phyloP scores from a whole-genome alignment of 306 rosid genomes.

The Crotalaria pallida region DNA sequence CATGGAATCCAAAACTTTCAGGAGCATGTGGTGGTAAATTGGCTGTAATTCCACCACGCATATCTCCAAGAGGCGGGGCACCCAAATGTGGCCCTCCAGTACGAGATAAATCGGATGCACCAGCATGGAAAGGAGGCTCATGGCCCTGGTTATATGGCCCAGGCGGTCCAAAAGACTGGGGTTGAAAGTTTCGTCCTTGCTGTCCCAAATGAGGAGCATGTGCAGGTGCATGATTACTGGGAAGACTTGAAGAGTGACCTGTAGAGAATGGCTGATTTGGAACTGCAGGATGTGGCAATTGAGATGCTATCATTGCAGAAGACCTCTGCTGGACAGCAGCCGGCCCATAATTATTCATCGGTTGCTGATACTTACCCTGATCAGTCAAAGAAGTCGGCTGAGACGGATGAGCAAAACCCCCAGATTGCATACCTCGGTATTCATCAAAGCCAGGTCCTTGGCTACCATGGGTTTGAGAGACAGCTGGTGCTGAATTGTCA shows the following conservation, averaged over 20 bases:
- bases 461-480: constrained; percentile 36
- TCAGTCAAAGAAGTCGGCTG: constrained; percentile 30
- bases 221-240: constrained; percentile 46
- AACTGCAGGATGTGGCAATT: constrained; percentile 42
- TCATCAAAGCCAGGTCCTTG: constrained; percentile 29
- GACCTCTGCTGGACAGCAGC: constrained; percentile 37
- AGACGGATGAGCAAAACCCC: constrained; percentile 35
- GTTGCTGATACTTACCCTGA: constrained; percentile 36
- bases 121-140: constrained; percentile 41
- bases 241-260: constrained; percentile 35
- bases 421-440: constrained; percentile 29
- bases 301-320: constrained; percentile 32
- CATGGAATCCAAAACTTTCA: constrained; percentile 55
- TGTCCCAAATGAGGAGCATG: constrained; percentile 24
- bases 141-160: constrained; percentile 53
- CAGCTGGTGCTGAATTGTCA: constrained; percentile 32
- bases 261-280: constrained; percentile 40
- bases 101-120: constrained; percentile 41
- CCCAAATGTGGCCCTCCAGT: constrained; percentile 47
- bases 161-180: constrained; percentile 35
- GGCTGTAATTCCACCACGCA: constrained; percentile 40
- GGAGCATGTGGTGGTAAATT: constrained; percentile 50
- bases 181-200: constrained; percentile 36
- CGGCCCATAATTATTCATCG: constrained; percentile 31
- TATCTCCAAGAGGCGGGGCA: constrained; percentile 51